Conservation (phyloP, 2,329 filamentous ascomycete species). For the Aspergillus felis region DNA sequence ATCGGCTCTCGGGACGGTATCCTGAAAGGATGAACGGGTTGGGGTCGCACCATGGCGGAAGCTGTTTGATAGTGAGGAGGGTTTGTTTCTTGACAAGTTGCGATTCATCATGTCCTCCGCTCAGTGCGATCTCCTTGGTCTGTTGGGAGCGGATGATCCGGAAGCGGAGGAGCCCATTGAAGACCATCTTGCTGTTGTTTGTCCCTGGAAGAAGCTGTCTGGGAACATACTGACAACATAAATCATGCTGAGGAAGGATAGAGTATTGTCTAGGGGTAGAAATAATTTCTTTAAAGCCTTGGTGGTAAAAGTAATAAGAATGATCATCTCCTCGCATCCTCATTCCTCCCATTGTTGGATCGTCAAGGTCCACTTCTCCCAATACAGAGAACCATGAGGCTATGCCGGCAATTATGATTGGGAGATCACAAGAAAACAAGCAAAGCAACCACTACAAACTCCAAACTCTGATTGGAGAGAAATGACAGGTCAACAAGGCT, state of each 20-base stretch:
- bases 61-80: constrained; percentile 31
- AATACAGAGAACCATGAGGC: not conserved
- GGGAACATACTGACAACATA: not conserved
- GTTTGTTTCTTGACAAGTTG: not conserved
- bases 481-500: not conserved
- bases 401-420: no score
- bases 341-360: not conserved
- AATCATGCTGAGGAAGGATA: not conserved
- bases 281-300: not conserved
- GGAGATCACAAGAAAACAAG: no score
- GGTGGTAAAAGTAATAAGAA: not conserved
- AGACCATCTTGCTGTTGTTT: not conserved
- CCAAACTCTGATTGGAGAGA: not conserved
- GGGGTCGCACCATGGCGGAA: constrained; percentile 43
- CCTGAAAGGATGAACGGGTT: constrained; percentile 41
- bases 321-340: not conserved
- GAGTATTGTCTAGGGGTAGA: not conserved
- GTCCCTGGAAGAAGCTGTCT: not conserved
- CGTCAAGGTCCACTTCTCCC: not conserved
- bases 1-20: constrained; percentile 43
- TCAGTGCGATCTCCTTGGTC: not conserved
- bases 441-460: not conserved
- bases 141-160: not conserved
- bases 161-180: constrained; percentile 3
- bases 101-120: not conserved